Evolutionary conservation across 345 rosid species (phyloP).

Genomic region (Erysimum cheiranthoides): DNA sequence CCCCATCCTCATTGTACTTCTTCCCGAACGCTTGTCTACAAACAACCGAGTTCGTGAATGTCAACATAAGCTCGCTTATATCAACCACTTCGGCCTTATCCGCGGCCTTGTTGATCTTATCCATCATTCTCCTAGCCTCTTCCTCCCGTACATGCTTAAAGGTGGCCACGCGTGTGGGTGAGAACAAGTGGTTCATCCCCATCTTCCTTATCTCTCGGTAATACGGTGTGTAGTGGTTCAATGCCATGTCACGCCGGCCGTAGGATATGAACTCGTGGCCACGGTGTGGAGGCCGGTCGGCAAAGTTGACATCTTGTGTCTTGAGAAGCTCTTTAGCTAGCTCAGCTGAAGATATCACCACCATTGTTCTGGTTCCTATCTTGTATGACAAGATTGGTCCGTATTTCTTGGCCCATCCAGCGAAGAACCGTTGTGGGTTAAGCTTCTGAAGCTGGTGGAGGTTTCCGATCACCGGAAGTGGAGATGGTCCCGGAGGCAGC

Average conservation of each 20-base stretch:
- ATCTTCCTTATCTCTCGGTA: constrained; percentile 48
- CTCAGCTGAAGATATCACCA: constrained; percentile 56
- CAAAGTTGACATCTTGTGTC: constrained; percentile 45
- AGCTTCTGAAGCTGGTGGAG: constrained; percentile 49
- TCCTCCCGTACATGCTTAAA: constrained; percentile 48
- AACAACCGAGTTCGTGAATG: constrained; percentile 43
- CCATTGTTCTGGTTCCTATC: constrained; percentile 42
- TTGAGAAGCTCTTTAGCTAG: constrained; percentile 50
- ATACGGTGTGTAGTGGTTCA: constrained; percentile 42
- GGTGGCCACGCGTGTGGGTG: constrained; percentile 42
- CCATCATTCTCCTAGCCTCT: constrained; percentile 42
- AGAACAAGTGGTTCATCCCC: constrained; percentile 46
- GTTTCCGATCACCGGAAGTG: constrained; percentile 62
- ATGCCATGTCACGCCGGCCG: constrained; percentile 46
- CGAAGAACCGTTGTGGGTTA: constrained; percentile 44
- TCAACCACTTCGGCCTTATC: constrained; percentile 22
- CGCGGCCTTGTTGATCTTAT: constrained; percentile 34
- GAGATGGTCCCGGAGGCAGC: constrained; percentile 56
- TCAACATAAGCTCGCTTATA: constrained; percentile 44
- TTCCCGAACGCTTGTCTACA: constrained; percentile 51
- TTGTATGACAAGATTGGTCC: constrained; percentile 58
- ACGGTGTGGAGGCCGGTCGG: constrained; percentile 41
- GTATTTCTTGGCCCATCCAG: constrained; percentile 52
- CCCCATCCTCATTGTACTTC: constrained; percentile 48
- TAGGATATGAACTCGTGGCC: constrained; percentile 41